Conservation (phyloP, 2,329 filamentous ascomycete genomes). For the Colletotrichum chlorophyti region DNA sequence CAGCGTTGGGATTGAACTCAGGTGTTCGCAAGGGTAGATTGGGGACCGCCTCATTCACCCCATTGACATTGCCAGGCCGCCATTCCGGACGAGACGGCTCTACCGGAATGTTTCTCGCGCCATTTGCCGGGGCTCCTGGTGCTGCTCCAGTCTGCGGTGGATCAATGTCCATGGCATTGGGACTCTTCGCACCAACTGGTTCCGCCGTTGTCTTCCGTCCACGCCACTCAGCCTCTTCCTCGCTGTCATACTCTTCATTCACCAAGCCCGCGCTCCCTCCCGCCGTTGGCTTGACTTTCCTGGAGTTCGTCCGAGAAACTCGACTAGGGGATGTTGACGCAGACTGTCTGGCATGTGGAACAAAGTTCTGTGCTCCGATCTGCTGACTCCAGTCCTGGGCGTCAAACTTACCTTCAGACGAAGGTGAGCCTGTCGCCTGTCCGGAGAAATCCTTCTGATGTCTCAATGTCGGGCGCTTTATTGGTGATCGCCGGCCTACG, state of each 20-base stretch:
- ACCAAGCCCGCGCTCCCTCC: slow-evolving; percentile 50
- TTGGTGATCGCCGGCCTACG: slow-evolving; percentile 47
- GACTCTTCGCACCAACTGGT: slow-evolving; percentile 47
- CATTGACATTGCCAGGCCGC: slow-evolving; percentile 55
- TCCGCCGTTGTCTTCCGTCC: slow-evolving; percentile 41
- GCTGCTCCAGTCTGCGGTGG: slow-evolving; percentile 45
- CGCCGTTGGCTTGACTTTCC: slow-evolving; percentile 61
- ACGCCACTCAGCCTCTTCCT: slow-evolving; percentile 46
- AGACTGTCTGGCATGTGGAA: slow-evolving; percentile 48
- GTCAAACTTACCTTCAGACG: slow-evolving; percentile 48
- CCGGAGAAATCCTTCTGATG: slow-evolving; percentile 33
- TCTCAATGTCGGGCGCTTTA: slow-evolving; percentile 35
- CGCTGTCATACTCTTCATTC: slow-evolving; percentile 53
- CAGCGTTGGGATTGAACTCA: slow-evolving; percentile 41
- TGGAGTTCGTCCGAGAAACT: slow-evolving; percentile 53
- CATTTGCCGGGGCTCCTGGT: slow-evolving; percentile 34
- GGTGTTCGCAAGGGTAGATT: slow-evolving; percentile 31
- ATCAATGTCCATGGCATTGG: slow-evolving; percentile 72
- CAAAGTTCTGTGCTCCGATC: slow-evolving; percentile 62
- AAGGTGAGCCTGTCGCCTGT: slow-evolving; percentile 13
- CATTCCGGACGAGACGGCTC: slow-evolving; percentile 67
- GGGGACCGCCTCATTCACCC: slow-evolving; percentile 17
- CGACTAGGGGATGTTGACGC: slow-evolving; percentile 53
- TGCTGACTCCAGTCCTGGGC: slow-evolving; percentile 61
- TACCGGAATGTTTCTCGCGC: slow-evolving; percentile 60